Evolutionary conservation across 2,329 filamentous ascomycete species (phyloP), one percentile per base, ranked within the genome.

Genomic region (Monosporascus sp.): DNA sequence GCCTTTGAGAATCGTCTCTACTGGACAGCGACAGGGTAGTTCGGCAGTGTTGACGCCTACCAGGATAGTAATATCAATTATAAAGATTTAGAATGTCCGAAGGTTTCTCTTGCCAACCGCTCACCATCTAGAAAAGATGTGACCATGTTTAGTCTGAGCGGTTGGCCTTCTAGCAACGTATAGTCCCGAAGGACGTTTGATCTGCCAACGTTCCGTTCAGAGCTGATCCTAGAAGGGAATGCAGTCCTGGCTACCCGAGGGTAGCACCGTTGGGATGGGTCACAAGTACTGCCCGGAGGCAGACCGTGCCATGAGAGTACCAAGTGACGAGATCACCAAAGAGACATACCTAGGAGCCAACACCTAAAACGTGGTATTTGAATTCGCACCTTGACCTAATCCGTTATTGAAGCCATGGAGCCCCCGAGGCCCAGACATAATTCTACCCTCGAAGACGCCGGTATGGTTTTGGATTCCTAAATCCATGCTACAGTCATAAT

Each of bases 181-280:
- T n/a, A 54, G 56, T 61, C 59, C 60, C 52, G 54, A 63, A 57
- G 61, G 60, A 66, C 61, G 57, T 70, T 68, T 75, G 61, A 74
- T 88, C 77, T 90, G 69, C 87, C 87, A 89, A 87, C 85, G 87
- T 83, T 90, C 87, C 87, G 87, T 90, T 89, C 87, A 86, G 85
- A 78, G 78, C 80, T 77, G 74, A 79, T 82, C 81, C 82, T 87
- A 78, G 75, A 80, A 68, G 79, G 77, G 84, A 81, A 78, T 74
- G 74, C 44, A 81, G 83, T 76, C 80, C 87, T 81, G 86, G 87
- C 86, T 81, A 78, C 79, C 86, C 81, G 80, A 74, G 77, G 83
- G 83, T 80, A 85, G 86, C 86, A 88, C 84, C 87, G 82, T 77
- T 88, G 86, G 86, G 74, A 68, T 58, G 54, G 54, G 49, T 15